Evolutionary conservation across 345 rosid species (phyloP).

Genomic region (Gynandropsis gynandra): DNA sequence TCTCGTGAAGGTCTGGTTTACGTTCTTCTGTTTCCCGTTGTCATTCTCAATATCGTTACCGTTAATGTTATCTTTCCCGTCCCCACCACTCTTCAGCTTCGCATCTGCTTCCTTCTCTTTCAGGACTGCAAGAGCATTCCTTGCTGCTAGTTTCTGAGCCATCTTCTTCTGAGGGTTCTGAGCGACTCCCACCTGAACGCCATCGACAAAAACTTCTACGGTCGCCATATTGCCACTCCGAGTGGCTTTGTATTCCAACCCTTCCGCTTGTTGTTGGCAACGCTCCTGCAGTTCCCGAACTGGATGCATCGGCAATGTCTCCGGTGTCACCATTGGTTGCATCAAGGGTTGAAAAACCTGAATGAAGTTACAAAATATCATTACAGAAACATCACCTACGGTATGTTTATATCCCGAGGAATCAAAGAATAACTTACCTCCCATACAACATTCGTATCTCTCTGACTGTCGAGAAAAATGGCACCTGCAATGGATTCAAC

Average conservation of each 20-base stretch:
- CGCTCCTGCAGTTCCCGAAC: constrained; percentile 99
- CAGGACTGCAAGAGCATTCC: constrained; percentile 78
- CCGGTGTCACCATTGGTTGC: constrained; percentile 98
- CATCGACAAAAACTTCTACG: constrained; percentile 92
- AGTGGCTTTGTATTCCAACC: constrained; percentile 83
- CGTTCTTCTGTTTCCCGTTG: constrained; percentile 60
- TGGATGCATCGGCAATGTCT: constrained; percentile 98
- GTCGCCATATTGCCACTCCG: constrained; percentile 86
- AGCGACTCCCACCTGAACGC: constrained; percentile 81
- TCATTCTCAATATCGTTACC: constrained; percentile 43
- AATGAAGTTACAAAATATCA: background rate
- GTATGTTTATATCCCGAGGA: background rate
- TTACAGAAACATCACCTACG: too few species aligned
- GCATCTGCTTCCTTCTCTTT: constrained; percentile 79
- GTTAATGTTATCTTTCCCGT: constrained; percentile 43
- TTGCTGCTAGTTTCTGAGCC: constrained; percentile 99
- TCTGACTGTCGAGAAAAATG: constrained; percentile 80
- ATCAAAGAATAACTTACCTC: constrained; percentile 40
- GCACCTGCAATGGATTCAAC: constrained; percentile 97
- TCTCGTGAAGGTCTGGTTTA: constrained; percentile 82
- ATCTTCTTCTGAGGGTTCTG: constrained; percentile 97
- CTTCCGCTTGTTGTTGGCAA: constrained; percentile 98
- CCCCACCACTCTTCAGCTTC: constrained; percentile 39
- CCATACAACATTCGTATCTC: constrained; percentile 80
- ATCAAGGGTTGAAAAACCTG: constrained; percentile 93